Percentiles rank a stretch among this genome's conserved stretches.
phyloP scores from a whole-genome alignment of 495 filamentous ascomycete genomes.

The Niebla homalea region DNA sequence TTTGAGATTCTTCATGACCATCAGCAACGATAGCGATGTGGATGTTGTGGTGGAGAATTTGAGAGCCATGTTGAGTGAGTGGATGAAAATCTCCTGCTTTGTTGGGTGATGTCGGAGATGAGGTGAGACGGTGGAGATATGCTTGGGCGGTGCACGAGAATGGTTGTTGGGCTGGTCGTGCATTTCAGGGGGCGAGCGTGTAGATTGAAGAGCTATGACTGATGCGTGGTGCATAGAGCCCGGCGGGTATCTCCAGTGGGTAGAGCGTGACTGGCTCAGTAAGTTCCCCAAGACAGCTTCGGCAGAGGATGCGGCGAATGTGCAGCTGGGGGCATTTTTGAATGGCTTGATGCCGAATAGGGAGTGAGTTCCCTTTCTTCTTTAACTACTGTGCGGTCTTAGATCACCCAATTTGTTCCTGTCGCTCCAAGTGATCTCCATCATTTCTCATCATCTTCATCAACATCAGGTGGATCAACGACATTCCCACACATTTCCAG shows the following conservation, averaged over 20 bases:
- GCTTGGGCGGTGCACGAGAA: too few relatives aligned
- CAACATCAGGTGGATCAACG: constrained; percentile 5
- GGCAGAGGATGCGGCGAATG: background rate
- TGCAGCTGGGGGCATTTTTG: constrained; percentile 3
- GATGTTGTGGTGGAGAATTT: constrained; percentile 2
- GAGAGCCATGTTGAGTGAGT: constrained; percentile 7
- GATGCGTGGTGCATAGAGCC: background rate
- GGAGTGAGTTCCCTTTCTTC: background rate
- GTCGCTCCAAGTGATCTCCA: background rate
- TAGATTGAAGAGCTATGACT: background rate
- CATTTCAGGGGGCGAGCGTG: background rate
- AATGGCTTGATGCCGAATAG: background rate
- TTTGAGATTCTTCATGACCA: constrained; percentile 5
- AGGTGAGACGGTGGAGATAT: too few relatives aligned
- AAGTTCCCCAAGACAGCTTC: constrained; percentile 3
- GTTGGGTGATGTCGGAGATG: too few relatives aligned
- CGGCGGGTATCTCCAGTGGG: constrained; percentile 9
- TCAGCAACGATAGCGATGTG: constrained; percentile 1
- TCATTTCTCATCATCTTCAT: background rate
- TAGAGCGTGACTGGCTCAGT: constrained; percentile 6
- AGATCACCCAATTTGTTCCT: background rate
- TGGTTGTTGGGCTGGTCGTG: too few relatives aligned
- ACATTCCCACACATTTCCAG: background rate
- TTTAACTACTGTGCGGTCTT: background rate
- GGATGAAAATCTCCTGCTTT: background rate